Evolutionary conservation across 257 asterid genomes (phyloP).

Genomic region (Solanum dulcamara): DNA sequence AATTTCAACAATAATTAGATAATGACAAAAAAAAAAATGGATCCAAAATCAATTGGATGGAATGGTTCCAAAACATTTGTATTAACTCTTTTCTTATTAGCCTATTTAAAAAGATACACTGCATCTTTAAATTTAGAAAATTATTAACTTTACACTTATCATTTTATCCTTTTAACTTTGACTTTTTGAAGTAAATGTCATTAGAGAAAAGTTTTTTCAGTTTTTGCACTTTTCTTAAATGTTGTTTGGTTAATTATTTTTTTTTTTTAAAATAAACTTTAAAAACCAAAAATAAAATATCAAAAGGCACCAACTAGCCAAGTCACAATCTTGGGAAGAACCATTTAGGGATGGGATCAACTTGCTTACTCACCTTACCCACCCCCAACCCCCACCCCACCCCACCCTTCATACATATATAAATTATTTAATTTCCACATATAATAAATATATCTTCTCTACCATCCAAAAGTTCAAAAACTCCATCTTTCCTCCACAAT

Average conservation of each 20-base stretch:
- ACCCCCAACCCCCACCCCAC: neutral
- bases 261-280: neutral
- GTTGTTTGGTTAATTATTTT: neutral
- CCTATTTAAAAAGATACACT: neutral
- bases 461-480: neutral
- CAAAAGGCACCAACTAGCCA: neutral
- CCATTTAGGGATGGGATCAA: neutral
- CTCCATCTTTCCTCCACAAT: neutral
- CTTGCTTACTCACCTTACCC: neutral
- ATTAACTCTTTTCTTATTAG: neutral
- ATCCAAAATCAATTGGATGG: neutral
- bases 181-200: neutral
- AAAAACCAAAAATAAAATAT: neutral
- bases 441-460: neutral
- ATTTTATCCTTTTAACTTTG: neutral
- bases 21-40: no score
- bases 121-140: neutral
- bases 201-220: neutral
- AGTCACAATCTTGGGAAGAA: neutral
- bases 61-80: neutral
- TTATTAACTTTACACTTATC: neutral
- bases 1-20: neutral
- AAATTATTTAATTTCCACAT: neutral
- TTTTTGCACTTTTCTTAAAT: neutral
- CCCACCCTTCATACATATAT: neutral